Evolutionary conservation across 2,329 filamentous ascomycete genomes (phyloP).

Genomic region (Aphanocladium album): DNA sequence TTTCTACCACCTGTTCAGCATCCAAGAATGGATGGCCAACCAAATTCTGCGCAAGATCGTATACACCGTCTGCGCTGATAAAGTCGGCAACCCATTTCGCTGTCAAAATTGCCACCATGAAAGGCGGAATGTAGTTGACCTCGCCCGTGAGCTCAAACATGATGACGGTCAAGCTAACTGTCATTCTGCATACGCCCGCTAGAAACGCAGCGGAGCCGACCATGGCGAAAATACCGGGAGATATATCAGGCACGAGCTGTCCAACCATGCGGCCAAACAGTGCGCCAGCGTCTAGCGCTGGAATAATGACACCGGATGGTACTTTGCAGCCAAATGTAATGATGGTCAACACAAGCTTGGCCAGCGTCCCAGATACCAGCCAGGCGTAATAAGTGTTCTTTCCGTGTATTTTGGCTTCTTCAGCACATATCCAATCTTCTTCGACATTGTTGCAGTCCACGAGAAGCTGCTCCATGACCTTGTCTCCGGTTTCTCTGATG

Average conservation of each 20-base stretch:
- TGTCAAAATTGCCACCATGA: constrained; percentile 98
- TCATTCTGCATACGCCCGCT: constrained; percentile 90
- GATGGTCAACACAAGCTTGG: constrained; percentile 80
- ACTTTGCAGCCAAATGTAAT: constrained; percentile 93
- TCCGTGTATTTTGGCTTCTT: constrained; percentile 68
- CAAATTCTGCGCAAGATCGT: constrained; percentile 55
- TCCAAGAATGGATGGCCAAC: constrained; percentile 56
- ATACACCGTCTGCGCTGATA: constrained; percentile 48
- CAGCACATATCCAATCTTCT: constrained; percentile 89
- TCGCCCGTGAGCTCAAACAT: constrained; percentile 98
- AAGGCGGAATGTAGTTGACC: constrained; percentile 90
- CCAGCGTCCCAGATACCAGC: constrained; percentile 71
- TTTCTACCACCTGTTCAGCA: constrained; percentile 39
- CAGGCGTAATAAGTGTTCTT: constrained; percentile 71
- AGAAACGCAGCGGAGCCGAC: constrained; percentile 90
- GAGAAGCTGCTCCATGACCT: constrained; percentile 88
- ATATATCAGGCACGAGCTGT: constrained; percentile 83
- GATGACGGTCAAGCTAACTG: constrained; percentile 96
- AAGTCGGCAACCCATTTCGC: constrained; percentile 94
- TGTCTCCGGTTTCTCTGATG: constrained; percentile 86
- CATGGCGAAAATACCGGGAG: constrained; percentile 92
- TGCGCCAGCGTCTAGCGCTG: constrained; percentile 93
- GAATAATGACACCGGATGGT: constrained; percentile 90
- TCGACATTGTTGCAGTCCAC: constrained; percentile 78
- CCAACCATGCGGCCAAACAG: constrained; percentile 85